Evolutionary conservation across 2,329 filamentous ascomycete genomes (phyloP).

Genomic region (Arthroderma sp.): DNA sequence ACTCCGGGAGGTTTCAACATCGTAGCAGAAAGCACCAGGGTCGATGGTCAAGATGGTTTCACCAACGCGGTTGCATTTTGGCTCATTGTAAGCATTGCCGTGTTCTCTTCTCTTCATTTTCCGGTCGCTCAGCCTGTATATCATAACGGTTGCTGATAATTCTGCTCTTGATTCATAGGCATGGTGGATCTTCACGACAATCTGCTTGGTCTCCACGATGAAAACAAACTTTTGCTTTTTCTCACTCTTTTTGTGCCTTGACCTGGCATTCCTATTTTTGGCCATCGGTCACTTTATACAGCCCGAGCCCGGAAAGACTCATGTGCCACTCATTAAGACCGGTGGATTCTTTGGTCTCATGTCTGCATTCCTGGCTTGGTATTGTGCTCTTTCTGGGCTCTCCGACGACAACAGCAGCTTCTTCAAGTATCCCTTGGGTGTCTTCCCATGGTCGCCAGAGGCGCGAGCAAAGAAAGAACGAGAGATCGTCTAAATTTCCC

Average conservation of each 20-base stretch:
- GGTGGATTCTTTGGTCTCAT: conserved; percentile 71
- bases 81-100: conserved; percentile 40
- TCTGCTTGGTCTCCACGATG: conserved; percentile 61
- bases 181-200: conserved; percentile 76
- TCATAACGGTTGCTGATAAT: neutral
- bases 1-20: conserved; percentile 56
- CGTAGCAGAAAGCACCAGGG: conserved; percentile 30
- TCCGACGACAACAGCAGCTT: conserved; percentile 62
- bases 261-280: conserved; percentile 62
- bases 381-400: conserved; percentile 71
- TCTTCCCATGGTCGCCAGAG: conserved; percentile 86
- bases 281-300: conserved; percentile 50
- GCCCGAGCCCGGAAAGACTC: conserved; percentile 27
- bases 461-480: conserved; percentile 42
- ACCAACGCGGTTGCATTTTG: conserved; percentile 58
- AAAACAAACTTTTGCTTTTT: conserved; percentile 69
- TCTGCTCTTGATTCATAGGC: conserved; percentile 27
- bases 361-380: conserved; percentile 73
- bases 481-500: conserved; percentile 20
- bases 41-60: conserved; percentile 28
- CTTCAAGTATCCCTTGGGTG: conserved; percentile 81
- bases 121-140: neutral
- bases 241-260: conserved; percentile 62
- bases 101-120: neutral
- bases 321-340: conserved; percentile 47